Evolutionary conservation across 2,329 filamentous ascomycete genomes (phyloP).

Genomic region (Apiospora arundinis): DNA sequence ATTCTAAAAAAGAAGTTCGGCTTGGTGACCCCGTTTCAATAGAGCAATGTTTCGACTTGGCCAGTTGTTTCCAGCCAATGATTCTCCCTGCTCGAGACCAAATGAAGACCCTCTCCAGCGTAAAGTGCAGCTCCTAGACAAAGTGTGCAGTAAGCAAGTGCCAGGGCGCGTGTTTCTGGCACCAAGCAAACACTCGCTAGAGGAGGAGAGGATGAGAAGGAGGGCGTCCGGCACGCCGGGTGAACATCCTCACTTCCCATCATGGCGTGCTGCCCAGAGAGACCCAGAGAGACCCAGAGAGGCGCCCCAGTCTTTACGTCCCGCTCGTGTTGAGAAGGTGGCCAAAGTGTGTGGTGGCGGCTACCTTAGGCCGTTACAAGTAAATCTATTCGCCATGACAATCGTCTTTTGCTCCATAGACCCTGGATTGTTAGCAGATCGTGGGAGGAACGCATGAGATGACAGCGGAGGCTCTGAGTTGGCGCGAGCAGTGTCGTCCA

Average conservation of each 20-base stretch:
- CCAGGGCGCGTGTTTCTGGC: not conserved
- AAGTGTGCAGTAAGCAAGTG: too few species aligned
- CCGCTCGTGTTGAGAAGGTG: constrained; percentile 26
- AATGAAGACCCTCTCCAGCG: not conserved
- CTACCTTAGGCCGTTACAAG: constrained; percentile 11
- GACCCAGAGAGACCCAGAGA: too few species aligned
- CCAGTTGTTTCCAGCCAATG: constrained; percentile 16
- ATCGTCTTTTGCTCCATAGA: constrained; percentile 12
- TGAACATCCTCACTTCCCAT: not conserved
- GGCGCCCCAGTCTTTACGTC: not conserved
- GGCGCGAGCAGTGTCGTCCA: constrained; percentile 14
- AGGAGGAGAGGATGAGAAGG: too few species aligned
- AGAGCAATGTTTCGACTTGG: constrained; percentile 11
- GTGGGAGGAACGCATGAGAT: constrained; percentile 16
- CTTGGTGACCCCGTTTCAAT: constrained; percentile 16
- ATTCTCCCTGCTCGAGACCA: not conserved
- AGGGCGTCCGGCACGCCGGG: not conserved
- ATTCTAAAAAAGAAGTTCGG: constrained; percentile 11
- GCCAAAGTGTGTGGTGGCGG: constrained; percentile 6
- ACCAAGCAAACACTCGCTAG: not conserved
- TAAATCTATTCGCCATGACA: constrained; percentile 10
- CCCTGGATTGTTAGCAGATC: constrained; percentile 4
- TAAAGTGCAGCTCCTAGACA: not conserved
- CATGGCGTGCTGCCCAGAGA: not conserved
- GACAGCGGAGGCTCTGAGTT: constrained; percentile 16